phyloP scores from a whole-genome alignment of 768 basidiomycete species.

The Porpolomopsis calyptriformis region DNA sequence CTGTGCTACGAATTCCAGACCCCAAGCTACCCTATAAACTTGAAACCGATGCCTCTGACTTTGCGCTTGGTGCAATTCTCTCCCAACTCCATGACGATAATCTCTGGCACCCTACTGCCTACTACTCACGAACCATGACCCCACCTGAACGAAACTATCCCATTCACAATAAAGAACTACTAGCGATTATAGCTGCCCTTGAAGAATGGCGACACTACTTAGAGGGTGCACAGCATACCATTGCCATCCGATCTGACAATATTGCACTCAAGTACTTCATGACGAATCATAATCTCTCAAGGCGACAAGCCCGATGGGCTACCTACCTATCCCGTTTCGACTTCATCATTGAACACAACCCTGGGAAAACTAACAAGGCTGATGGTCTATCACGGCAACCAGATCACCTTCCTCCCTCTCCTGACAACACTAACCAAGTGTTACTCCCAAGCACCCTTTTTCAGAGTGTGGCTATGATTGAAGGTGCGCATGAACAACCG shows the following conservation, averaged over 20 bases:
- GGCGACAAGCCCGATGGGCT: not conserved
- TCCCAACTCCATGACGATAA: constrained; percentile 4
- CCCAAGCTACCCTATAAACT: not conserved
- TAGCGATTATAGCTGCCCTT: constrained; percentile 32
- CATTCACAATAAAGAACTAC: constrained; percentile 35
- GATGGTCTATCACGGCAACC: not conserved
- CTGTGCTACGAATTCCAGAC: not conserved
- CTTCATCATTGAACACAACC: not conserved
- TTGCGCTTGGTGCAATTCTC: not conserved
- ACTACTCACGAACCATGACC: constrained; percentile 21
- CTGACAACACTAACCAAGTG: not conserved
- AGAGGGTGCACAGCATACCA: constrained; percentile 7
- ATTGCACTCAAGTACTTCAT: not conserved
- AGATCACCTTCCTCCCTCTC: no score
- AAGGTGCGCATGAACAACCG: no score
- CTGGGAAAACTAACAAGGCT: not conserved
- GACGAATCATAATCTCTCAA: not conserved
- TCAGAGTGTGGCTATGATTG: not conserved
- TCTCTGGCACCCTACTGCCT: not conserved
- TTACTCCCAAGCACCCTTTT: not conserved
- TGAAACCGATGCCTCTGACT: not conserved
- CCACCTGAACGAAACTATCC: constrained; percentile 34
- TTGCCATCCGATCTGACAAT: not conserved
- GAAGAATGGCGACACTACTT: constrained; percentile 17
- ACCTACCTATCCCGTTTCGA: not conserved